Conservation (phyloP, 2,329 filamentous ascomycete species). For the Stachybotrys echinatus region DNA sequence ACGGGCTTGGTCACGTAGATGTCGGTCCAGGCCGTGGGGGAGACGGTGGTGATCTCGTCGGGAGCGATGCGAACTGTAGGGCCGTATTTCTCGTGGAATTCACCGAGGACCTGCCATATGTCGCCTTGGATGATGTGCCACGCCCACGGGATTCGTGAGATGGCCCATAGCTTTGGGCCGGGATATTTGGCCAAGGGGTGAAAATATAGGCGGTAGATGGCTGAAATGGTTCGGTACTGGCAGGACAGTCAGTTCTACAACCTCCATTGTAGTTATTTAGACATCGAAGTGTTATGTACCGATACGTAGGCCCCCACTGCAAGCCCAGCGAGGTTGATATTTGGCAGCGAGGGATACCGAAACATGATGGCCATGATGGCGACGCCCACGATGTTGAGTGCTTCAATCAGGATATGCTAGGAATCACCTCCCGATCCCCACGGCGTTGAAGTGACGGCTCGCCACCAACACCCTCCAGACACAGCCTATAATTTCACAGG, state of each 20-base stretch:
- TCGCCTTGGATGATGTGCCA: not conserved
- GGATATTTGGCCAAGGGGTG: not conserved
- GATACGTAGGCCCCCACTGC: no score
- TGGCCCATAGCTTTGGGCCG: not conserved
- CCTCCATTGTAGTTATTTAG: no score
- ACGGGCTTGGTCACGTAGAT: not conserved
- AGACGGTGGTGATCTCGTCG: not conserved
- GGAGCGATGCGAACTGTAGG: not conserved
- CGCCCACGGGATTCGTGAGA: not conserved
- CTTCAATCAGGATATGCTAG: no score
- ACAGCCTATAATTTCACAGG: no score
- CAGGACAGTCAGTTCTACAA: not conserved
- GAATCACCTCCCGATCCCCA: no score
- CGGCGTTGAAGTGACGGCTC: no score
- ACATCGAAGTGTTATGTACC: no score
- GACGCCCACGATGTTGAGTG: no score
- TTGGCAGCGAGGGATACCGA: no score
- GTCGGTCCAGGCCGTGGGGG: not conserved
- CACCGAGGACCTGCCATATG: not conserved
- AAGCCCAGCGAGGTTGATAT: no score
- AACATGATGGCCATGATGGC: no score
- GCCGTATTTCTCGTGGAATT: not conserved
- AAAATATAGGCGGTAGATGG: not conserved
- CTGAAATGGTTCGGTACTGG: not conserved
- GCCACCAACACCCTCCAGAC: no score